Percentiles rank a stretch among this genome's conserved stretches.
These are phyloP conservation scores for Lathyrus tuberosus DNA, from an alignment of 306 rosid species.

Conservation along the genomic window DNA sequence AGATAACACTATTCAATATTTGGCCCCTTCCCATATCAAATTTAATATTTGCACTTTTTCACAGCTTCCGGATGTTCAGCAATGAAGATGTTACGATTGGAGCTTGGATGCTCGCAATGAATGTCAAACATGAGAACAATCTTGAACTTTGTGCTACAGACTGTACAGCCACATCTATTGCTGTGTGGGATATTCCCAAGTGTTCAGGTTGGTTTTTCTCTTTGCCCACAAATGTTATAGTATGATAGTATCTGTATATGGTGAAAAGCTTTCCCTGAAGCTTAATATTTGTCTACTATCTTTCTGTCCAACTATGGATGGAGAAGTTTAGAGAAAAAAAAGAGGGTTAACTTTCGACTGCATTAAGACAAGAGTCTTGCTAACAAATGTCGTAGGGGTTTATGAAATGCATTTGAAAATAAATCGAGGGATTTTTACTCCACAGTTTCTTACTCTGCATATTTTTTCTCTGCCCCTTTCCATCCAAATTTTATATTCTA, in stretches of 20 bases:
- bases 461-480: not conserved
- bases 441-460: not conserved
- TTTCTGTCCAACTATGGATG: conserved; percentile 2
- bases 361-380: not conserved
- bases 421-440: not conserved
- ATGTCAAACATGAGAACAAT: conserved; percentile 86
- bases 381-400: no score
- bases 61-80: conserved; percentile 98
- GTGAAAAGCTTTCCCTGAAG: not conserved
- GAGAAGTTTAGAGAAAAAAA: not conserved
- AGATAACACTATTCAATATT: not conserved
- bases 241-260: conserved; percentile 26
- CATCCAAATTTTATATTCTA: not conserved
- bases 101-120: conserved; percentile 99
- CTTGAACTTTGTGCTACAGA: conserved; percentile 65
- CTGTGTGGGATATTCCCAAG: conserved; percentile 98
- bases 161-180: conserved; percentile 81
- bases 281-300: conserved; percentile 4
- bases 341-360: not conserved
- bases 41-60: not conserved
- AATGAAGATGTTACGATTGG: conserved; percentile 99
- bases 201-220: conserved; percentile 82
- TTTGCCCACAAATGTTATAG: conserved; percentile 18
- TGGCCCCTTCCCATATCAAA: not conserved
- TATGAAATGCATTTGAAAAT: conserved; percentile 2